Percentiles rank a stretch among this genome's conserved stretches.
phyloP scores from a whole-genome alignment of 352 stramenopile species.

The Globisporangium orthogonon region DNA sequence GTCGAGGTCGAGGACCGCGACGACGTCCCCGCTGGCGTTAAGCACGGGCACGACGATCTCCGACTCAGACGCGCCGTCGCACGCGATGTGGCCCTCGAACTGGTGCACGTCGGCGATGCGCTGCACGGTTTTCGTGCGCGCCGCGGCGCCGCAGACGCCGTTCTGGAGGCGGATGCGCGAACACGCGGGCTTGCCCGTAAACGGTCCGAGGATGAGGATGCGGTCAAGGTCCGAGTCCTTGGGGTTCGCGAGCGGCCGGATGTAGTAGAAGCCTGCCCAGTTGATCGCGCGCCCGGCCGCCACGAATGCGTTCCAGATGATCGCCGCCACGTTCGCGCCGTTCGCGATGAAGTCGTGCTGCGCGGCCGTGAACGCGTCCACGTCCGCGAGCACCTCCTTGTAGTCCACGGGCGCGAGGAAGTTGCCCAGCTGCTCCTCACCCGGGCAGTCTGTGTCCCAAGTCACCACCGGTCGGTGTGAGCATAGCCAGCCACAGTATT shows the following conservation, averaged over 20 bases:
- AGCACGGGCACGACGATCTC: constrained; percentile 78
- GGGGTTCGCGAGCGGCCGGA: constrained; percentile 51
- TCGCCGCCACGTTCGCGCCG: constrained; percentile 68
- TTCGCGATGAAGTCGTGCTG: constrained; percentile 81
- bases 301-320: constrained; percentile 79
- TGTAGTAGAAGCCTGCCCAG: constrained; percentile 81
- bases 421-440: constrained; percentile 40
- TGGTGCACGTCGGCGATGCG: constrained; percentile 67
- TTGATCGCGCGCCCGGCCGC: constrained; percentile 60
- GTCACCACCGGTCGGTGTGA: too few species aligned
- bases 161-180: constrained; percentile 72
- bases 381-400: constrained; percentile 49
- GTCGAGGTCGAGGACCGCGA: constrained; percentile 78
- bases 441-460: constrained; percentile 29
- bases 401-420: constrained; percentile 59
- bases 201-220: constrained; percentile 72
- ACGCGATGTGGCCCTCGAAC: constrained; percentile 80
- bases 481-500: too few species aligned
- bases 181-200: constrained; percentile 79
- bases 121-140: constrained; percentile 59
- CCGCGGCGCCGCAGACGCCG: constrained; percentile 65
- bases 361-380: constrained; percentile 52
- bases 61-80: constrained; percentile 70
- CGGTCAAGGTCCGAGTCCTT: constrained; percentile 44
- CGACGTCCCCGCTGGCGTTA: constrained; percentile 48